These are phyloP conservation scores for Heterobasidion occidentale DNA, from an alignment of 1,284 basidiomycete species.

Conservation along the genomic window DNA sequence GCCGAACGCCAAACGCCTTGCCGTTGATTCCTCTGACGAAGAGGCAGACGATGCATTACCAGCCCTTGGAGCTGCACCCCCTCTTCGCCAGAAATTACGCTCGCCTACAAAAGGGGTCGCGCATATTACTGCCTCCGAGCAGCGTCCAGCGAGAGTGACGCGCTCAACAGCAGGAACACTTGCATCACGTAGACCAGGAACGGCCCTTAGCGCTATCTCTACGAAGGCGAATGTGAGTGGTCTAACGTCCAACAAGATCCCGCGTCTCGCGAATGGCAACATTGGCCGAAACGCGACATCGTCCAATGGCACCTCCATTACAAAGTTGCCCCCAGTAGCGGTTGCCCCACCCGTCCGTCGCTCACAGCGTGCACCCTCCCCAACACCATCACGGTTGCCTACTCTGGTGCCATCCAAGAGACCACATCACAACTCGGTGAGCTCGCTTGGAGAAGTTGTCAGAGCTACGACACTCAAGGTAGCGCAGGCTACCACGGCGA, in stretches of 20 bases:
- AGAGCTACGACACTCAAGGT: constrained; percentile 29
- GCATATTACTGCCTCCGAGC: constrained; percentile 53
- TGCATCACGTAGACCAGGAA: constrained; percentile 33
- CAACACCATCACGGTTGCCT: constrained; percentile 67
- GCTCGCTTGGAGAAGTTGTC: constrained; percentile 45
- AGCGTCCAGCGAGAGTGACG: constrained; percentile 63
- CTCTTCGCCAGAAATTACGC: constrained; percentile 20
- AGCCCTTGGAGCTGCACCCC: constrained; percentile 39
- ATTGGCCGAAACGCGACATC: constrained; percentile 24
- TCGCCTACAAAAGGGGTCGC: constrained; percentile 27
- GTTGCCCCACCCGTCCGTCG: constrained; percentile 15
- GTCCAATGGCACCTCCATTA: constrained; percentile 3
- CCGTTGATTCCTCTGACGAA: constrained; percentile 48
- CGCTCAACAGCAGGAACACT: constrained; percentile 54
- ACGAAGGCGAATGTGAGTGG: constrained; percentile 29
- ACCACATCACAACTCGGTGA: constrained; percentile 34
- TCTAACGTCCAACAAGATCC: constrained; percentile 65
- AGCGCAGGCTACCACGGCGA: constrained; percentile 22
- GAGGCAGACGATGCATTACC: constrained; percentile 59
- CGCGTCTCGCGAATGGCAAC: constrained; percentile 55
- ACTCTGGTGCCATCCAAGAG: constrained; percentile 55
- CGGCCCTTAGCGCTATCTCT: constrained; percentile 17
- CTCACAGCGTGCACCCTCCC: constrained; percentile 39
- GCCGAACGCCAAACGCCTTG: constrained; percentile 65
- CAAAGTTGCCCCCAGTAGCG: neutral